Percentiles rank a stretch among this genome's conserved stretches.
Evolutionary conservation across 1,284 basidiomycete species (phyloP).

Genomic region (Rhodotorula glutinis): DNA sequence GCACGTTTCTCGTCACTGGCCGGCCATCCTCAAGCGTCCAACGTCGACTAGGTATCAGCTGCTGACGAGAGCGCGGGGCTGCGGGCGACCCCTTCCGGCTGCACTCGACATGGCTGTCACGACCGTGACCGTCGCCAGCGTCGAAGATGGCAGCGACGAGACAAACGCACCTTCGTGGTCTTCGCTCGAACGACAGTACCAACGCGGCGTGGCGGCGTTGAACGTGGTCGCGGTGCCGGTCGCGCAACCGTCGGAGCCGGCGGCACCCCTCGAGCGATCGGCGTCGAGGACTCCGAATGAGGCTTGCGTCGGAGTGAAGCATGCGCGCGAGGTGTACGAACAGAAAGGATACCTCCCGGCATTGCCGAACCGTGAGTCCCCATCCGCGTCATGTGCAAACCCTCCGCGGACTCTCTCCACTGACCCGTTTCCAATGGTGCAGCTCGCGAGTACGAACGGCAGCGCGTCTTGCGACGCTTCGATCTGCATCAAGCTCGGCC

Average conservation of each 20-base stretch:
- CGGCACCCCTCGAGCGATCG: no score
- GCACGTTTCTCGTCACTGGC: no score
- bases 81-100: no score
- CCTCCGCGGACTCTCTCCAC: no score
- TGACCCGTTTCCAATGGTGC: no score
- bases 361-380: not conserved
- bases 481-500: not conserved
- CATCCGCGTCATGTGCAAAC: not conserved
- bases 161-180: not conserved
- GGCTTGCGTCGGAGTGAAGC: not conserved
- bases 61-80: no score
- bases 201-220: not conserved
- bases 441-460: conserved; percentile 10
- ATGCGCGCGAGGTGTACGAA: not conserved
- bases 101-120: no score
- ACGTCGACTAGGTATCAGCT: no score
- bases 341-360: conserved; percentile 2
- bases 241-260: not conserved
- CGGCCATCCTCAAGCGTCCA: no score
- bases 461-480: not conserved
- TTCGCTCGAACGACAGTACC: not conserved
- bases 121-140: no score
- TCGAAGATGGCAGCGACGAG: no score
- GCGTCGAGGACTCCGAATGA: no score
- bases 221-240: not conserved